phyloP scores from a whole-genome alignment of 495 filamentous ascomycete genomes.

The Choiromyces venosus region DNA sequence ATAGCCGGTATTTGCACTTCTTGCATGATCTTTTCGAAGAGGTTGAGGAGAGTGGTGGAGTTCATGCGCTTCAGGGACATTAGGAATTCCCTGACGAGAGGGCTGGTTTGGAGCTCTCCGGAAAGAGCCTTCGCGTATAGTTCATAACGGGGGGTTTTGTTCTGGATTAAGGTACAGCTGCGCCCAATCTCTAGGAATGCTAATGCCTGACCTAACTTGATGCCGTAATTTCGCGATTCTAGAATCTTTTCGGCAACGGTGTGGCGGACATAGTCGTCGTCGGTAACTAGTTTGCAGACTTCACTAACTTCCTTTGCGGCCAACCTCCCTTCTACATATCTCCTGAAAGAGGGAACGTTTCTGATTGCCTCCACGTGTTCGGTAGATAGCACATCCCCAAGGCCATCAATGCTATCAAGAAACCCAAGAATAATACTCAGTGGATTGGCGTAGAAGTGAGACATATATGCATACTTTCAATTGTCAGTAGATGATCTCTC shows the following conservation, averaged over 20 bases:
- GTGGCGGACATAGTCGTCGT: conserved; percentile 49
- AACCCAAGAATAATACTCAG: conserved; percentile 61
- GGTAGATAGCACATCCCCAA: conserved; percentile 47
- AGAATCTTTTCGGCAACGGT: conserved; percentile 42
- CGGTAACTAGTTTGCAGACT: conserved; percentile 51
- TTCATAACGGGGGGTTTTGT: conserved; percentile 48
- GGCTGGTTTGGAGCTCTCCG: conserved; percentile 52
- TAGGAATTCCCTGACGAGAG: conserved; percentile 53
- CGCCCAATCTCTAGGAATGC: conserved; percentile 48
- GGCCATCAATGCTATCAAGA: conserved; percentile 32
- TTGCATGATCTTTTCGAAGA: conserved; percentile 31
- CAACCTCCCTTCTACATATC: conserved; percentile 47
- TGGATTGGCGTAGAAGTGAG: conserved; percentile 88
- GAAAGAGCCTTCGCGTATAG: conserved; percentile 55
- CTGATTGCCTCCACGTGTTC: conserved; percentile 70
- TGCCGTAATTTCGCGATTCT: conserved; percentile 44
- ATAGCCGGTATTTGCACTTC: conserved; percentile 44
- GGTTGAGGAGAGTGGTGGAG: conserved; percentile 43
- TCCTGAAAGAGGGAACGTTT: conserved; percentile 72
- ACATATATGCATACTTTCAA: conserved; percentile 83
- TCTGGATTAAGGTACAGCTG: conserved; percentile 44
- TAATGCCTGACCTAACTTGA: conserved; percentile 50
- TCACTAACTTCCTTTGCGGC: conserved; percentile 44
- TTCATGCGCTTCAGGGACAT: conserved; percentile 50
- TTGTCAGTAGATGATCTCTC: conserved; percentile 8